Evolutionary conservation across 2,329 filamentous ascomycete species (phyloP).

Genomic region (Penicillium palitans): DNA sequence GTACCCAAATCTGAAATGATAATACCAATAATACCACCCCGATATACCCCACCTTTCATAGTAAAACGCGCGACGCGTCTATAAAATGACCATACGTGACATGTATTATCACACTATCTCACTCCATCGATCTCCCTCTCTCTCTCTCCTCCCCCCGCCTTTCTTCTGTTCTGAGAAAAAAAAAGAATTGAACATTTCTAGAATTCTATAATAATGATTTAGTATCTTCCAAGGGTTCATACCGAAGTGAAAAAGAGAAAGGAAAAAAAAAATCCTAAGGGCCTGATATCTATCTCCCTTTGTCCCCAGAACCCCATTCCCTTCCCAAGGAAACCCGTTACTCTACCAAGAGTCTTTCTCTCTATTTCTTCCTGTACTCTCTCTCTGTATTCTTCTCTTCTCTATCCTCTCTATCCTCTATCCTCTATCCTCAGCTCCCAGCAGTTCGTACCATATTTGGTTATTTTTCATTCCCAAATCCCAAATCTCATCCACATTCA

Average conservation of each 20-base stretch:
- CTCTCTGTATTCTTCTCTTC: constrained; percentile 1
- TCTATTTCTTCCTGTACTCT: constrained; percentile 1
- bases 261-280: background rate
- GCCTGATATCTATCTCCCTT: background rate
- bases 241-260: background rate
- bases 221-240: constrained; percentile 4
- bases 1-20: background rate
- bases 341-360: background rate
- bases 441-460: background rate
- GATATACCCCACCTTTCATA: background rate
- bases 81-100: constrained; percentile 34
- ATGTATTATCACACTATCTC: constrained; percentile 11
- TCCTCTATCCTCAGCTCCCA: background rate
- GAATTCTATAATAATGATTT: constrained; percentile 16
- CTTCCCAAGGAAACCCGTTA: background rate
- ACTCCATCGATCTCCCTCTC: constrained; percentile 18
- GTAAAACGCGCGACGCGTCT: constrained; percentile 32
- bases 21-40: background rate
- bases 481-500: background rate
- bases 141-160: constrained; percentile 18
- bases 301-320: background rate
- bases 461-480: background rate
- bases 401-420: constrained; percentile 1
- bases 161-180: constrained; percentile 2
- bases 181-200: constrained; percentile 3